Evolutionary conservation across 2,329 filamentous ascomycete genomes (phyloP).

Genomic region (Monilinia aucupariae): DNA sequence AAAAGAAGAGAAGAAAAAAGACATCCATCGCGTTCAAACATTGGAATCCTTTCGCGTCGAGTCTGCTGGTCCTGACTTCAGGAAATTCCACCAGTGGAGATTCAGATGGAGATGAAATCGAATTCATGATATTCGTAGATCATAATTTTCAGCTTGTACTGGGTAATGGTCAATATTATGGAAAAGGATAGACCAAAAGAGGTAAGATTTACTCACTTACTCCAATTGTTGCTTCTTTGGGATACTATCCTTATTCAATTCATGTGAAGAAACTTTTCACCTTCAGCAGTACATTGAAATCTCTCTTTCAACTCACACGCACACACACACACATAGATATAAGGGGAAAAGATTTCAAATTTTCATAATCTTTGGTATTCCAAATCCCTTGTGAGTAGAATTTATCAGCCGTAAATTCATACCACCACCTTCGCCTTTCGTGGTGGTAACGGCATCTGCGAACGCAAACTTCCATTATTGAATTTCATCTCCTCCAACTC

Average conservation of each 20-base stretch:
- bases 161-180: background rate
- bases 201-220: background rate
- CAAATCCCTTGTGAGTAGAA: background rate
- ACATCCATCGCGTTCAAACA: no score
- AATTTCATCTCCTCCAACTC: conserved; percentile 40
- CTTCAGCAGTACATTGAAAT: background rate
- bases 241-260: background rate
- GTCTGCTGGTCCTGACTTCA: no score
- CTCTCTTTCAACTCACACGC: no score
- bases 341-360: no score
- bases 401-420: background rate
- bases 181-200: background rate
- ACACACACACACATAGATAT: no score
- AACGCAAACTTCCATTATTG: background rate
- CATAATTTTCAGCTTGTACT: background rate
- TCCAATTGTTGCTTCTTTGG: background rate
- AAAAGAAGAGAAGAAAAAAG: no score
- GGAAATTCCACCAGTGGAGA: background rate
- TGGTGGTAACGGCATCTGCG: background rate
- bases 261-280: background rate
- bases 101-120: background rate
- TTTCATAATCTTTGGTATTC: background rate
- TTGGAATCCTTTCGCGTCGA: no score
- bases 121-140: background rate
- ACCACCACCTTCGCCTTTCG: background rate